Conservation (phyloP, 306 rosid genomes). For the Herpetospermum pedunculosum region DNA sequence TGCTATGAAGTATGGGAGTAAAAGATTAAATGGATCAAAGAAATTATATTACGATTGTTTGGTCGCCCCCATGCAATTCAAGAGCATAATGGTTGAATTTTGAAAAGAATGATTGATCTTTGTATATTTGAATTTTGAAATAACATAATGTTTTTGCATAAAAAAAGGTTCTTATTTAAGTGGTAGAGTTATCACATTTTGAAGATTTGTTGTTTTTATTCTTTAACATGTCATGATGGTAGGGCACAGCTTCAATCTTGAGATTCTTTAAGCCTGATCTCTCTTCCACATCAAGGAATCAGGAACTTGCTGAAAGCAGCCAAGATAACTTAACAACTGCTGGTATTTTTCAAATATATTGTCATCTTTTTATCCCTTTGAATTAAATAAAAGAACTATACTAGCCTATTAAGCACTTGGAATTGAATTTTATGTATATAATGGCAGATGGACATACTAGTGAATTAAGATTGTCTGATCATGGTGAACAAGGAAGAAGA, state of each 20-base stretch:
- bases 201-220: background rate
- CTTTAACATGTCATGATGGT: conserved; percentile 8
- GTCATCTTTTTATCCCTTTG: conserved; percentile 6
- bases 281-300: conserved; percentile 30
- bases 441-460: background rate
- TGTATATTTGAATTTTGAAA: background rate
- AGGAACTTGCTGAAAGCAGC: conserved; percentile 26
- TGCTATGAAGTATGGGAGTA: background rate
- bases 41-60: background rate
- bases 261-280: conserved; percentile 39
- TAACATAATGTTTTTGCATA: background rate
- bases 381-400: background rate
- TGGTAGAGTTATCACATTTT: background rate
- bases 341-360: conserved; percentile 19
- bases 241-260: conserved; percentile 59
- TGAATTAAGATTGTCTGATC: conserved; percentile 7
- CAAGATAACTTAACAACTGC: conserved; percentile 21
- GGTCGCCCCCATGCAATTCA: background rate
- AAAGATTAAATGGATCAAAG: background rate
- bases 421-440: background rate
- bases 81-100: background rate
- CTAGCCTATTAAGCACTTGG: background rate
- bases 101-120: background rate
- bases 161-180: background rate
- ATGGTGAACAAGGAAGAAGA: conserved; percentile 21